A percentile compares a stretch with the other conserved stretches of the same genome.
These are phyloP conservation scores for button mushroom (Agaricus bisporus) DNA, from an alignment of 768 basidiomycete genomes.

Conservation along the genomic window DNA sequence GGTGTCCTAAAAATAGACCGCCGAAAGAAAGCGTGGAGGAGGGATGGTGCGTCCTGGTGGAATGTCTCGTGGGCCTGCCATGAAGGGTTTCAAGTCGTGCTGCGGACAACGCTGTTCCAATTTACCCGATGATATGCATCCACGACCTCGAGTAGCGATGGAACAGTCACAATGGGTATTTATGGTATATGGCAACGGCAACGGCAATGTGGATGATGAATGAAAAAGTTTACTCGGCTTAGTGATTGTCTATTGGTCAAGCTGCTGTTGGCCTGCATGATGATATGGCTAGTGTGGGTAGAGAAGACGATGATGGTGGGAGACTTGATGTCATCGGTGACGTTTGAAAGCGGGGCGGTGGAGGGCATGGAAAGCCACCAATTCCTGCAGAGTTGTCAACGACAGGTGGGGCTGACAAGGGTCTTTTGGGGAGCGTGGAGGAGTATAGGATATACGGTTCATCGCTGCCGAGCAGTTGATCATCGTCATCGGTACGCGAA, in stretches of 20 bases:
- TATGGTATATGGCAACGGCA: not conserved
- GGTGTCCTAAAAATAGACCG: too few relatives aligned
- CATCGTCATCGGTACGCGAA: not conserved
- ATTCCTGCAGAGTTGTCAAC: not conserved
- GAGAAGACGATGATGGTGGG: constrained; percentile 1
- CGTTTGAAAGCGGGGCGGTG: not conserved
- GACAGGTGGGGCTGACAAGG: not conserved
- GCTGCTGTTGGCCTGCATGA: not conserved
- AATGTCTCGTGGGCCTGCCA: too few relatives aligned
- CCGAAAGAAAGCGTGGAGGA: too few relatives aligned
- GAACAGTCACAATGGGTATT: not conserved
- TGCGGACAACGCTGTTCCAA: too few relatives aligned
- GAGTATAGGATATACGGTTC: constrained; percentile 10
- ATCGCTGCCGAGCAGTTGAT: not conserved
- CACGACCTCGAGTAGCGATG: not conserved
- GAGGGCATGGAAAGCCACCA: constrained; percentile 3
- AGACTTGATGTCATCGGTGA: not conserved
- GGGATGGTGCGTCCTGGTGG: too few relatives aligned
- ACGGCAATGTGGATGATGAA: not conserved
- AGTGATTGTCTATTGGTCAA: constrained; percentile 1
- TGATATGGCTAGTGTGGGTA: not conserved
- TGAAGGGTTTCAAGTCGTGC: too few relatives aligned
- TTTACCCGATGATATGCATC: not conserved
- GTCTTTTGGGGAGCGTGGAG: not conserved
- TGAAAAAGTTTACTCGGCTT: not conserved